Evolutionary conservation across 768 basidiomycete species (phyloP).

Genomic region (Trichaptum fuscoviolaceum): DNA sequence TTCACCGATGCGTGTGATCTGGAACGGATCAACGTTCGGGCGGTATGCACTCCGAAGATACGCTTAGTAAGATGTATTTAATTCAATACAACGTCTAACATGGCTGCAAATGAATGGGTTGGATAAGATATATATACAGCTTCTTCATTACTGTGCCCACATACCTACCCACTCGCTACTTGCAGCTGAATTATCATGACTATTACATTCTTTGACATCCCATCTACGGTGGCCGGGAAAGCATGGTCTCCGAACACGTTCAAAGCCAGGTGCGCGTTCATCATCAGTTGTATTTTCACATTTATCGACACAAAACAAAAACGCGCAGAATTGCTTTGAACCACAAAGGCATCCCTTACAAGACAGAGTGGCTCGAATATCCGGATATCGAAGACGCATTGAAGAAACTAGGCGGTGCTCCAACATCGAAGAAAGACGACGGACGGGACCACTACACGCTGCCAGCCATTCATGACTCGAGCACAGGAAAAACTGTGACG

Average conservation of each 20-base stretch:
- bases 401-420: slow-evolving; percentile 31
- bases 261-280: slow-evolving; percentile 26
- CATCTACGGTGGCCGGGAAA: slow-evolving; percentile 20
- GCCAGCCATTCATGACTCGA: slow-evolving; percentile 45
- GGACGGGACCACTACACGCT: slow-evolving; percentile 37
- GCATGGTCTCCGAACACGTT: slow-evolving; percentile 32
- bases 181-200: neutral
- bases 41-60: too few relatives aligned
- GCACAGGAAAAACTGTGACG: slow-evolving; percentile 30
- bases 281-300: slow-evolving; percentile 9
- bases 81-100: too few relatives aligned
- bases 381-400: slow-evolving; percentile 38
- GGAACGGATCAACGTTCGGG: too few relatives aligned
- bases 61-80: too few relatives aligned
- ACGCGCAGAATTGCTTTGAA: slow-evolving; percentile 31
- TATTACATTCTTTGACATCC: slow-evolving; percentile 37
- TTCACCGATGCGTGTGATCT: too few relatives aligned
- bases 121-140: too few relatives aligned
- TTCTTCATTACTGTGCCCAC: too few relatives aligned
- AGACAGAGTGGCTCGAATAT: slow-evolving; percentile 48
- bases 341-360: slow-evolving; percentile 37
- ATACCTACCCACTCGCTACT: too few relatives aligned
- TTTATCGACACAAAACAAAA: neutral
- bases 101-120: too few relatives aligned
- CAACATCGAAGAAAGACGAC: slow-evolving; percentile 28